Percentiles rank a stretch among this genome's conserved stretches.
Conservation (phyloP, 225 moss, liverwort and hornwort genomes). For the Ulota crispa region DNA sequence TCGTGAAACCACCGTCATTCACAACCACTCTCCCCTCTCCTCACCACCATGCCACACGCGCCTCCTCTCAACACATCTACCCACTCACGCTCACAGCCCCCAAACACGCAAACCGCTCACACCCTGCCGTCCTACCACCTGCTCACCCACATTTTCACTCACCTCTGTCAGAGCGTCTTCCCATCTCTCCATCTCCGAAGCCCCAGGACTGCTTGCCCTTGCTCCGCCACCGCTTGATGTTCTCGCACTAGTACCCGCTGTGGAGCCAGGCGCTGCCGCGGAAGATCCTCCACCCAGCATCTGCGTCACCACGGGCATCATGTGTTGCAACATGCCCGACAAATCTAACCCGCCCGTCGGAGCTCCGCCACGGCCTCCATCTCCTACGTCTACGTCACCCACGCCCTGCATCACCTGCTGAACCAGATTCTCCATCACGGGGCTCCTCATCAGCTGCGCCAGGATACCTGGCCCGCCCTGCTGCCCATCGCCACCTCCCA, state of each 20-base stretch:
- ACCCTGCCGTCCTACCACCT: too few species aligned
- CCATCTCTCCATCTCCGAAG: too few species aligned
- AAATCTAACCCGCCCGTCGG: constrained; percentile 52
- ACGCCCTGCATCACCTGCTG: constrained; percentile 75
- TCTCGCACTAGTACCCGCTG: constrained; percentile 39
- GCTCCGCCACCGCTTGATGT: constrained; percentile 41
- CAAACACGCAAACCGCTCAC: too few species aligned
- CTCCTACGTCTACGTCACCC: constrained; percentile 49
- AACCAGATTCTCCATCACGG: constrained; percentile 72
- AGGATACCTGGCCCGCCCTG: constrained; percentile 47
- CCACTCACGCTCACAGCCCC: too few species aligned
- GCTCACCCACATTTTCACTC: too few species aligned
- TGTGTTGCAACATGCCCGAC: constrained; percentile 66
- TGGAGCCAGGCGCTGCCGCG: constrained; percentile 35
- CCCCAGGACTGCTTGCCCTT: too few species aligned
- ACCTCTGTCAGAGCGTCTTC: too few species aligned
- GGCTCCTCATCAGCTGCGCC: constrained; percentile 81
- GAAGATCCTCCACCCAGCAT: constrained; percentile 71
- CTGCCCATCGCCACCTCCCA: constrained; percentile 45
- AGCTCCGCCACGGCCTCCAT: constrained; percentile 33
- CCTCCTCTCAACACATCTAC: too few species aligned
- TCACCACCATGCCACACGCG: too few species aligned
- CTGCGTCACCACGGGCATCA: constrained; percentile 84
- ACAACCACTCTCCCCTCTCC: too few species aligned
- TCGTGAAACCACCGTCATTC: too few species aligned